Evolutionary conservation across 164 flowering plant species (phyloP), one percentile per base, ranked within the genome.

Genomic region (Stephania yunnanensis): DNA sequence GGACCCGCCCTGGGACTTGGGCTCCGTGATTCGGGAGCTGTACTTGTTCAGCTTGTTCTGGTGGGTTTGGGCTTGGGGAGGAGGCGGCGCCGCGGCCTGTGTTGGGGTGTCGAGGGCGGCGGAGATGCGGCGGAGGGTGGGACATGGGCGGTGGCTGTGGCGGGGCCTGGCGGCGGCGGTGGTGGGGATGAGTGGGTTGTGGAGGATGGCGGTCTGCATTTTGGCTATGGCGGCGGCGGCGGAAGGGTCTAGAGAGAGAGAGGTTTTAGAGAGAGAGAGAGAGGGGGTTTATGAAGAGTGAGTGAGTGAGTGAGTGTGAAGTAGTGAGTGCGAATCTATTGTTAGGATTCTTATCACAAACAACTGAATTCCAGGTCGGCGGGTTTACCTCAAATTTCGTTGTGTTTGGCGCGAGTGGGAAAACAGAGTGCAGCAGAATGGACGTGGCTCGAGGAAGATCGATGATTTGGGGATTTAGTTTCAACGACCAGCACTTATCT

Each of bases 1-100:
- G 3, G 98, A 88, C 1, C 90, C 99, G 5, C 99, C 98, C 75
- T 96, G 98, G 7, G 99, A 91, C 74, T 96, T 92, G 66, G 97
- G 97, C 71, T 86, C 89, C 0, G 99, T 96, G 72, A 96, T 81
- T 42, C 87, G 81, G 5, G 91, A 84, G 82, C 97, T 96, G 92
- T 88, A 96, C 79, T 89, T 90, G 91, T 96, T 96, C 67, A 96
- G 91, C 72, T 87, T 88, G 13, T 36, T 36, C 3, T 36, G 42
- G 42, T 36, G 42, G 42, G 42, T 36, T 36, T 72, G 70, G 12
- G 12, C 6, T 19, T 65, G 78, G 22, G 63, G 72, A 61, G 73
- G 69, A 7, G 69, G 46, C 36, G 17, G 0, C 9, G 46, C n/a
- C 5, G 65, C 11, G 15, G 64, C 42, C 36, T 25, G 25, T 25